Evolutionary conservation across 257 asterid genomes (phyloP).

Genomic region (Orobanche coerulescens): DNA sequence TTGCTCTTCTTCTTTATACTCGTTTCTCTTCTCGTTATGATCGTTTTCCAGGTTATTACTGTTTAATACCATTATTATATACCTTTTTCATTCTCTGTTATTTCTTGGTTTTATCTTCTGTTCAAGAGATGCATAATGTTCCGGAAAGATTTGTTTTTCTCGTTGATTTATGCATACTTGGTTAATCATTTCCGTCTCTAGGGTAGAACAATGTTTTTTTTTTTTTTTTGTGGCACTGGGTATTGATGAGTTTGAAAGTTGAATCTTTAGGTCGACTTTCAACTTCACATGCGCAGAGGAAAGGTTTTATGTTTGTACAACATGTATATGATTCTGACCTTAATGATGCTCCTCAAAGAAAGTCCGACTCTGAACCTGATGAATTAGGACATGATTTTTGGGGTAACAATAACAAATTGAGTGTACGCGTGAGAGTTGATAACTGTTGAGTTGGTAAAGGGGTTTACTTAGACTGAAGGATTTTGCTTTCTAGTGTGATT

Average conservation of each 20-base stretch:
- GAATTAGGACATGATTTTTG: slow-evolving; percentile 1
- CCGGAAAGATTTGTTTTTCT: neutral
- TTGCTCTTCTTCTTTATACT: slow-evolving; percentile 73
- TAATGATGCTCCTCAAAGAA: slow-evolving; percentile 1
- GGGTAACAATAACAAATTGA: neutral
- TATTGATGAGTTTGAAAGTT: slow-evolving; percentile 1
- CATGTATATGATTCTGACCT: neutral
- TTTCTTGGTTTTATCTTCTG: neutral
- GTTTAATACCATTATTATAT: slow-evolving; percentile 51
- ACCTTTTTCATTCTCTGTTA: slow-evolving; percentile 70
- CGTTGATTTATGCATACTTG: slow-evolving; percentile 6
- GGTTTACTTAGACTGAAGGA: neutral
- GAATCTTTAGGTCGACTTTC: neutral
- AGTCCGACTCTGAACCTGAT: neutral
- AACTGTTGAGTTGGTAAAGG: neutral
- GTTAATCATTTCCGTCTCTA: neutral
- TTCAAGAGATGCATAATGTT: neutral
- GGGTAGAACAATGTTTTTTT: neutral
- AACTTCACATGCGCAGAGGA: neutral
- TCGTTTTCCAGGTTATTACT: slow-evolving; percentile 59
- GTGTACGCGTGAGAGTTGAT: neutral
- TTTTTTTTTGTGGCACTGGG: neutral
- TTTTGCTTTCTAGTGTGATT: neutral
- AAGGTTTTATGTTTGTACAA: neutral
- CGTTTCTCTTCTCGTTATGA: slow-evolving; percentile 55